phyloP scores from a whole-genome alignment of 176 grass and related monocot species.

The Oryza meyeriana region DNA sequence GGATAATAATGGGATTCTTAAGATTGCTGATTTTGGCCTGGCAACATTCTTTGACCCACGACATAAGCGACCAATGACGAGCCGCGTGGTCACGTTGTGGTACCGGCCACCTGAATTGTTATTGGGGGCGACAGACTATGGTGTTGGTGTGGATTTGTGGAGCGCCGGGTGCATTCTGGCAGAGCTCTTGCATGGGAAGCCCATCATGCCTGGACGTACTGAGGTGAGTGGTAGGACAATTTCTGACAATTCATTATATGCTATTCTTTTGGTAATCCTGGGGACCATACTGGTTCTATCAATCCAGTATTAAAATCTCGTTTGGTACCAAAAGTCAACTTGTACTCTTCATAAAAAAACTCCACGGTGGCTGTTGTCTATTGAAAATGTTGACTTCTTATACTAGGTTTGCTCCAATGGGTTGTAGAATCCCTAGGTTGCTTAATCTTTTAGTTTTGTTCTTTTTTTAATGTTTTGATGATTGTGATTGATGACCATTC shows the following conservation, averaged over 20 bases:
- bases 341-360: background rate
- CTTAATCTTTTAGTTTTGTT: background rate
- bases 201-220: conserved; percentile 54
- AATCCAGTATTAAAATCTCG: background rate
- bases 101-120: conserved; percentile 53
- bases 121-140: conserved; percentile 54
- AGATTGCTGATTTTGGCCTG: conserved; percentile 57
- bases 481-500: background rate
- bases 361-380: background rate
- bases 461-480: conserved; percentile 18
- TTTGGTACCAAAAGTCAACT: background rate
- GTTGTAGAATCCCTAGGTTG: background rate
- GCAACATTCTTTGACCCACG: conserved; percentile 41
- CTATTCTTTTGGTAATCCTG: background rate
- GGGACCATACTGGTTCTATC: background rate
- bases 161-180: conserved; percentile 59
- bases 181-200: conserved; percentile 55
- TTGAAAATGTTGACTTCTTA: conserved; percentile 27
- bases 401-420: background rate
- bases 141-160: conserved; percentile 52
- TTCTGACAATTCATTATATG: background rate
- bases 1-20: conserved; percentile 57
- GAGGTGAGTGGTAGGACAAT: conserved; percentile 36
- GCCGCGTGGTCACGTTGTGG: conserved; percentile 56
- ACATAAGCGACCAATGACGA: conserved; percentile 48